These are phyloP conservation scores for Knufia fluminis DNA, from an alignment of 2,329 filamentous ascomycete genomes.

Conservation along the genomic window DNA sequence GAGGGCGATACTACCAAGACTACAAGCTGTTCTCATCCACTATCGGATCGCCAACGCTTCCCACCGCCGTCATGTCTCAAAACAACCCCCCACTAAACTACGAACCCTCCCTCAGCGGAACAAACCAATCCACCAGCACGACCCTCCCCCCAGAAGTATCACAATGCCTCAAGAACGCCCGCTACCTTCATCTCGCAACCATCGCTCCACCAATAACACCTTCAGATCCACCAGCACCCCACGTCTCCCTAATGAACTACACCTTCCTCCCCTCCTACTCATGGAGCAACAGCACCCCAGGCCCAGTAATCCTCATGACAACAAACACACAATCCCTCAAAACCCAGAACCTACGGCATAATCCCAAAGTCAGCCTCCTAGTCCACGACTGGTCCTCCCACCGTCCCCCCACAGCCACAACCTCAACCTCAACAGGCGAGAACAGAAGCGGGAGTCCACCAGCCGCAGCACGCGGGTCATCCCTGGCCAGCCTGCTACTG, in stretches of 20 bases:
- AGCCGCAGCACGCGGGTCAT: constrained; percentile 56
- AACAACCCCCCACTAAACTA: constrained; percentile 65
- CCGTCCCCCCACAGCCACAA: constrained; percentile 62
- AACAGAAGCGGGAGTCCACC: constrained; percentile 51
- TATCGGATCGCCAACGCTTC: no score
- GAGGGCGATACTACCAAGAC: no score
- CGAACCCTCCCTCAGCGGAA: constrained; percentile 60
- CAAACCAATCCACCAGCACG: constrained; percentile 58
- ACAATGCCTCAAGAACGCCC: constrained; percentile 84
- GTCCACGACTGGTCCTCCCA: constrained; percentile 98
- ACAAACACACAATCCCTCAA: constrained; percentile 64
- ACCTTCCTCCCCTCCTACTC: constrained; percentile 65
- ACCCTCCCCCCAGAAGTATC: constrained; percentile 75
- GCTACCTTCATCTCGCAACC: constrained; percentile 94
- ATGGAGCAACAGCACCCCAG: constrained; percentile 25
- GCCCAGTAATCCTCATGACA: constrained; percentile 92
- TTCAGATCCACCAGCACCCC: constrained; percentile 58
- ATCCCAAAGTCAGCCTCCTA: constrained; percentile 83
- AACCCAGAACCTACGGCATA: constrained; percentile 68
- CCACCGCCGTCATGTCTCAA: constrained; percentile 33
- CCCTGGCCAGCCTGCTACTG: constrained; percentile 71
- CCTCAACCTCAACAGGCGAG: constrained; percentile 41
- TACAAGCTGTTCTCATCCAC: no score
- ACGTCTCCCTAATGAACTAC: constrained; percentile 98
- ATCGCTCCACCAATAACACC: constrained; percentile 36